Conservation (phyloP, 768 basidiomycete genomes). For the Phylloporus arenicola region DNA sequence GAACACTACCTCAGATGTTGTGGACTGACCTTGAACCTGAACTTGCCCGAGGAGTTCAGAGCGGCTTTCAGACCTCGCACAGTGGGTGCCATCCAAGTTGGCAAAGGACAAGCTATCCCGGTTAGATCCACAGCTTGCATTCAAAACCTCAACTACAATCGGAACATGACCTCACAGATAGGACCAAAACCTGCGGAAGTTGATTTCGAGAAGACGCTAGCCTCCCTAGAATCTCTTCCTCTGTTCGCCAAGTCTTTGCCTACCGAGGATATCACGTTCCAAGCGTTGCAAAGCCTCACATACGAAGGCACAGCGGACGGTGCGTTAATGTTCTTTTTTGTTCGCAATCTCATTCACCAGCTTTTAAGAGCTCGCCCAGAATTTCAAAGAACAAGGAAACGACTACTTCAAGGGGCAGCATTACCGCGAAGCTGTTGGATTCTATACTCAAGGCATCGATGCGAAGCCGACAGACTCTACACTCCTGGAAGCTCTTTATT, state of each 20-base stretch:
- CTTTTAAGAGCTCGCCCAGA: constrained; percentile 72
- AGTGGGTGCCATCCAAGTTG: constrained; percentile 17
- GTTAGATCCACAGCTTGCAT: no score
- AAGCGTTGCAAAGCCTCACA: constrained; percentile 79
- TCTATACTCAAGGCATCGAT: constrained; percentile 88
- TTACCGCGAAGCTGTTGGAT: constrained; percentile 79
- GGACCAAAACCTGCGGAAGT: constrained; percentile 21
- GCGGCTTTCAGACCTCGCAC: constrained; percentile 53
- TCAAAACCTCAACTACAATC: neutral
- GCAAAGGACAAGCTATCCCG: neutral
- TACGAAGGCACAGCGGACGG: constrained; percentile 94
- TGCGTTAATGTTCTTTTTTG: constrained; percentile 37
- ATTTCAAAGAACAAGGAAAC: constrained; percentile 95
- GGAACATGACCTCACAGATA: constrained; percentile 16
- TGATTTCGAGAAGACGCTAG: constrained; percentile 34
- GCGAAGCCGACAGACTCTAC: constrained; percentile 64
- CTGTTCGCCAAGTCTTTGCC: constrained; percentile 93
- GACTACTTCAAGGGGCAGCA: constrained; percentile 88
- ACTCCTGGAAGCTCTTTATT: constrained; percentile 63
- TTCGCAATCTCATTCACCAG: neutral
- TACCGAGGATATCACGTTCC: constrained; percentile 59
- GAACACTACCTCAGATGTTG: neutral
- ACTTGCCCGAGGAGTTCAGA: constrained; percentile 55
- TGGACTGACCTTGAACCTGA: constrained; percentile 53
- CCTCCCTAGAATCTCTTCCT: constrained; percentile 61